phyloP scores from a whole-genome alignment of 1,284 basidiomycete genomes.

The Amylostereum areolatum region DNA sequence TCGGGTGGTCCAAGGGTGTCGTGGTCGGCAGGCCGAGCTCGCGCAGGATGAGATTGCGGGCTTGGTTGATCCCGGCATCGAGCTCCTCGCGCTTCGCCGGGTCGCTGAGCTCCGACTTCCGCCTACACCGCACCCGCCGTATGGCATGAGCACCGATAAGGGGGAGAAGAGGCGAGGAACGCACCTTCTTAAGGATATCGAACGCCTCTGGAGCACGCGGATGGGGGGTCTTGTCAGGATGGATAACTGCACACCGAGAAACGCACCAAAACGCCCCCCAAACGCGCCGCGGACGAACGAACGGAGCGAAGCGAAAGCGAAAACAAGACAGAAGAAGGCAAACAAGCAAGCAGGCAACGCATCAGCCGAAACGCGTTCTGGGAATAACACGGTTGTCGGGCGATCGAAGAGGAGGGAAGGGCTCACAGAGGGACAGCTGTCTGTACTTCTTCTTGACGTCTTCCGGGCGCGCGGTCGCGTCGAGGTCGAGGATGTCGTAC shows the following conservation, averaged over 20 bases:
- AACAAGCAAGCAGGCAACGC: too few species aligned
- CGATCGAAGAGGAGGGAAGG: conserved; percentile 7
- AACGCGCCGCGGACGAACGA: too few species aligned
- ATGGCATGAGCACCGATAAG: conserved; percentile 1
- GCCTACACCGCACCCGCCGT: conserved; percentile 38
- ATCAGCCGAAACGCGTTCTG: too few species aligned
- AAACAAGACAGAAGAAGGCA: too few species aligned
- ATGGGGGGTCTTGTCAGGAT: conserved; percentile 81
- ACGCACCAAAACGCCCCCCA: conserved; percentile 27
- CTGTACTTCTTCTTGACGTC: conserved; percentile 78
- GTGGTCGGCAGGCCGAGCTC: conserved; percentile 50
- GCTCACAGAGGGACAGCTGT: conserved; percentile 75
- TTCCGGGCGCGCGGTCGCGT: conserved; percentile 55
- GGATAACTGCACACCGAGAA: conserved; percentile 60
- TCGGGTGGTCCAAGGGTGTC: conserved; percentile 49
- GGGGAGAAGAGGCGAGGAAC: conserved; percentile 5
- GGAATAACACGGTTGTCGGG: background rate
- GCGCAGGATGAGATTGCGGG: conserved; percentile 58
- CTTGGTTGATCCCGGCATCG: conserved; percentile 70
- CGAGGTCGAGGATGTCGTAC: conserved; percentile 73
- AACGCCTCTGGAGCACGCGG: conserved; percentile 77
- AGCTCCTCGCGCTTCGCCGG: conserved; percentile 69
- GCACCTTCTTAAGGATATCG: conserved; percentile 77
- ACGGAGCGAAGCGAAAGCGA: too few species aligned
- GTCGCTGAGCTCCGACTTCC: conserved; percentile 72